These are phyloP conservation scores for Xylaria sp. DNA, from an alignment of 2,329 filamentous ascomycete genomes.

Conservation along the genomic window DNA sequence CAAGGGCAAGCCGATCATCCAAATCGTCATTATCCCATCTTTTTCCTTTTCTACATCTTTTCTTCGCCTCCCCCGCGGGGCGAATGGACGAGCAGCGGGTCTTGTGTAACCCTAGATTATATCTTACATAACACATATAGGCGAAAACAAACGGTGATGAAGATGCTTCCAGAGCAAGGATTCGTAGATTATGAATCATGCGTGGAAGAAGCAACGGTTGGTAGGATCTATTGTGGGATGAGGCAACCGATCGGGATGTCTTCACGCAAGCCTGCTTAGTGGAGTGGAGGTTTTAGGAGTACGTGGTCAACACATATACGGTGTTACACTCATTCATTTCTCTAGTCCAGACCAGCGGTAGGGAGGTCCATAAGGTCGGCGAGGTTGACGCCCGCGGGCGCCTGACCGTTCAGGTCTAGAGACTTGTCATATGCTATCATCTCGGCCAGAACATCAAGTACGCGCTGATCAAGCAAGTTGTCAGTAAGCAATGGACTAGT, in stretches of 20 bases:
- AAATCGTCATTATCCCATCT: conserved; percentile 33
- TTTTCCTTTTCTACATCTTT: conserved; percentile 33
- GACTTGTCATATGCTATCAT: conserved; percentile 94
- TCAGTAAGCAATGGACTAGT: conserved; percentile 9
- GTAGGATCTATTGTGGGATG: conserved; percentile 12
- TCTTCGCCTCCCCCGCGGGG: conserved; percentile 19
- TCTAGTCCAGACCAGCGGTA: conserved; percentile 66
- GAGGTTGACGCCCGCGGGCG: conserved; percentile 50
- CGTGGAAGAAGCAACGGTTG: conserved; percentile 19
- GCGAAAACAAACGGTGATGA: conserved; percentile 24
- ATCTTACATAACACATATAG: conserved; percentile 48
- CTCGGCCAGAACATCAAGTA: conserved; percentile 94
- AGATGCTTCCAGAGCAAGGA: conserved; percentile 20
- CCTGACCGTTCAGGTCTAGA: conserved; percentile 63
- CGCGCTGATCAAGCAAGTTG: conserved; percentile 66
- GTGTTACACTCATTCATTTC: conserved; percentile 14
- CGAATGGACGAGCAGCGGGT: conserved; percentile 27
- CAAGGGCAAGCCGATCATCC: conserved; percentile 25
- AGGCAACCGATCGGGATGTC: conserved; percentile 12
- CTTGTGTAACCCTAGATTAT: conserved; percentile 41
- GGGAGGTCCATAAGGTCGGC: conserved; percentile 61
- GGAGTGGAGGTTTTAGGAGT: conserved; percentile 37
- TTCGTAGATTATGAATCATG: conserved; percentile 26
- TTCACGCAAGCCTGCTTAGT: conserved; percentile 22
- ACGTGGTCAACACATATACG: conserved; percentile 32